Percentiles rank a stretch among this genome's conserved stretches.
Conservation (phyloP, 2,329 filamentous ascomycete genomes). For the Fusarium sp. region DNA sequence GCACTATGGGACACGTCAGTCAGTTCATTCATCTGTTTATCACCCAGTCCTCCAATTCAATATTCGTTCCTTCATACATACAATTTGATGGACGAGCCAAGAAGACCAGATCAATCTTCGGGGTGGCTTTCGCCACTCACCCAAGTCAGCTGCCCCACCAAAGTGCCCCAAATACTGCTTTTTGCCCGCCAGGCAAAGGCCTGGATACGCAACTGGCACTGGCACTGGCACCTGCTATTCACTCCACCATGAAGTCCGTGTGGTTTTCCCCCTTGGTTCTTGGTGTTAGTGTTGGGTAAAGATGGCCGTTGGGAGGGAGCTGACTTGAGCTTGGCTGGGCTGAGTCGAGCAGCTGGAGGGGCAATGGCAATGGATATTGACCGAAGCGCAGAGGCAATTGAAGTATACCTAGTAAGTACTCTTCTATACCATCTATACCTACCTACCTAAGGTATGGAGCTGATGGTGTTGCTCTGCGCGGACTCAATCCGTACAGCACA, state of each 20-base stretch:
- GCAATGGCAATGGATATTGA: slow-evolving; percentile 4
- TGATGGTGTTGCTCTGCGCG: slow-evolving; percentile 29
- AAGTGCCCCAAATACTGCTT: slow-evolving; percentile 40
- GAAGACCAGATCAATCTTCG: slow-evolving; percentile 31
- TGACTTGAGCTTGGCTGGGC: neutral
- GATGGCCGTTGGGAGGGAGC: slow-evolving; percentile 5
- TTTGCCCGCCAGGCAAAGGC: slow-evolving; percentile 26
- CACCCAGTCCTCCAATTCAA: neutral
- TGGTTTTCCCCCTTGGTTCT: slow-evolving; percentile 17
- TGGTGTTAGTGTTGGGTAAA: slow-evolving; percentile 11
- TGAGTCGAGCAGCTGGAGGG: slow-evolving; percentile 1
- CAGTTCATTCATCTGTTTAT: neutral
- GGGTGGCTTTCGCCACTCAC: slow-evolving; percentile 50
- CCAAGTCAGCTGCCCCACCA: slow-evolving; percentile 53
- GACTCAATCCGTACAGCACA: slow-evolving; percentile 1
- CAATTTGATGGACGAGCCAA: slow-evolving; percentile 14
- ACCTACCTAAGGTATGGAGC: slow-evolving; percentile 9
- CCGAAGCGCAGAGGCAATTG: neutral
- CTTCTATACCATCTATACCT: slow-evolving; percentile 16
- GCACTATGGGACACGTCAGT: neutral
- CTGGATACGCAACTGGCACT: slow-evolving; percentile 30
- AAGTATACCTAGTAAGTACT: neutral
- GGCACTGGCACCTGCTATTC: slow-evolving; percentile 18
- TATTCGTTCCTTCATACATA: neutral
- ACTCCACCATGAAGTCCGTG: slow-evolving; percentile 9